Evolutionary conservation across 169 alveolate genomes (phyloP).

Genomic region (Blepharisma undulans): DNA sequence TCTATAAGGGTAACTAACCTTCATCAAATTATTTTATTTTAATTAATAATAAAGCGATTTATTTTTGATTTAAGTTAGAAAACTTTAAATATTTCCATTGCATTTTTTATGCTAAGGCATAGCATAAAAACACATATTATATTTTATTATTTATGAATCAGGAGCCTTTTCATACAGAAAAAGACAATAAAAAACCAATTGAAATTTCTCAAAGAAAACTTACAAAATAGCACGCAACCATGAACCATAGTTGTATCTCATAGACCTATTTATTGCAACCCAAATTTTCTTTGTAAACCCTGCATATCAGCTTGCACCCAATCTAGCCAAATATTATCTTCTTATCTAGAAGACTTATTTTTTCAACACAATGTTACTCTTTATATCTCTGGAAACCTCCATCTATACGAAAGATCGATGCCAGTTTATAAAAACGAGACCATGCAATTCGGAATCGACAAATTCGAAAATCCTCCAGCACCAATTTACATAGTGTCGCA

Average conservation of each 20-base stretch:
- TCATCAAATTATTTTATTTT: too few species aligned
- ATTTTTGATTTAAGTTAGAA: too few species aligned
- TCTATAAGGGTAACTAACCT: background rate
- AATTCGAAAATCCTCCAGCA: background rate
- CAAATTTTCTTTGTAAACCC: background rate
- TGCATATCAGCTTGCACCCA: background rate
- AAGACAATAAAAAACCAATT: too few species aligned
- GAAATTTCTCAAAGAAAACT: background rate
- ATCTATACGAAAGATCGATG: conserved; percentile 6
- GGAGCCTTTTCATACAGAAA: too few species aligned
- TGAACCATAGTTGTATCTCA: background rate
- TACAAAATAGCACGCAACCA: background rate
- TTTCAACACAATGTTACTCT: background rate
- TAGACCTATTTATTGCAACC: conserved; percentile 24
- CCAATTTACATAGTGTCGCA: conserved; percentile 28
- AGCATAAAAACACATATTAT: too few species aligned
- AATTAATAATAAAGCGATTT: too few species aligned
- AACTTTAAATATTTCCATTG: too few species aligned
- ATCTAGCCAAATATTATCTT: background rate
- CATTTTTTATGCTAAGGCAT: too few species aligned
- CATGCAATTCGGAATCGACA: background rate
- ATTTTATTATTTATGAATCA: too few species aligned
- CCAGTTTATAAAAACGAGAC: conserved; percentile 22
- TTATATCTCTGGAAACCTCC: conserved; percentile 8
- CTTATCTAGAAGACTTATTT: conserved; percentile 6